Evolutionary conservation across 768 basidiomycete genomes (phyloP).

Genomic region (Lentinus tigrinus): DNA sequence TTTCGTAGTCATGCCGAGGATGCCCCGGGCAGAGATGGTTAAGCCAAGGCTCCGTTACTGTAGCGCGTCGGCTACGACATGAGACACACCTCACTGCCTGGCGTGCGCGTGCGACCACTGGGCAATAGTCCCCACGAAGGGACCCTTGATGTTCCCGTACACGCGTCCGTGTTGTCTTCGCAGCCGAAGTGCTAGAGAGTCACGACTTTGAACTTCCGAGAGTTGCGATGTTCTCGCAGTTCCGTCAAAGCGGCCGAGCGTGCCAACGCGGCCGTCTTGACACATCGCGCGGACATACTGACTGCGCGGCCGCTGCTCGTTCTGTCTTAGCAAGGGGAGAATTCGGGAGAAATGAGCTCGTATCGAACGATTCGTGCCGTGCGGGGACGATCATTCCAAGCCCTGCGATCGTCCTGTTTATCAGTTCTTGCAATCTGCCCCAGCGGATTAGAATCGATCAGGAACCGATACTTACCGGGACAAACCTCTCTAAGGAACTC

Average conservation of each 20-base stretch:
- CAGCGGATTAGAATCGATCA: too few species aligned
- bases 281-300: background rate
- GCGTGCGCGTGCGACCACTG: background rate
- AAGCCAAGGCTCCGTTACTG: too few species aligned
- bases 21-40: too few species aligned
- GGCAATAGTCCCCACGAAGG: background rate
- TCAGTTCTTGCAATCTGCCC: too few species aligned
- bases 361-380: background rate
- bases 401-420: too few species aligned
- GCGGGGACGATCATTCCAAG: background rate
- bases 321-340: background rate
- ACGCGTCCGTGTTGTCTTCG: background rate
- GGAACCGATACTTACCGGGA: too few species aligned
- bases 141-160: constrained; percentile 11
- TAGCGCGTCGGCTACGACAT: too few species aligned
- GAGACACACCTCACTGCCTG: background rate
- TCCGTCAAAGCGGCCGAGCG: background rate
- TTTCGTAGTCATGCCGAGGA: too few species aligned
- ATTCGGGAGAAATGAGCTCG: background rate
- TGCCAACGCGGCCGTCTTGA: too few species aligned
- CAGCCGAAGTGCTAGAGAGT: background rate
- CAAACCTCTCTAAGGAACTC: too few species aligned
- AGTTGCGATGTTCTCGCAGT: background rate
- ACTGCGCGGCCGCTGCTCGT: background rate
- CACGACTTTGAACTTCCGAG: background rate